Conservation (phyloP, 768 basidiomycete species). For the Tricholoma terreum region DNA sequence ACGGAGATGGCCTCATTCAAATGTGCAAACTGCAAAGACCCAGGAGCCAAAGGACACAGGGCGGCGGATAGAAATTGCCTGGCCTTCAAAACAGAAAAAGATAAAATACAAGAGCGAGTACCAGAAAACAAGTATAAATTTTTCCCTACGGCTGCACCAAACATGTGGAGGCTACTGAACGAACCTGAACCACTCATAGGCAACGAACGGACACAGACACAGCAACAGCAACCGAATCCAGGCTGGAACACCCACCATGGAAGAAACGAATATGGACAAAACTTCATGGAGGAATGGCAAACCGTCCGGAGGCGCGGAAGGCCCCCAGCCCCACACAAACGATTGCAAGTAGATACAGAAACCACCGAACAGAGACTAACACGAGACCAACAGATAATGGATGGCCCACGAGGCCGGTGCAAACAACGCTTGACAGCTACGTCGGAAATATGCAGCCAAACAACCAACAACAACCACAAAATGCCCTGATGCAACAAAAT, state of each 20-base stretch:
- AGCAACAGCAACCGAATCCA: neutral
- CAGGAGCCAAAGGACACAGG: constrained; percentile 20
- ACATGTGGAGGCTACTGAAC: constrained; percentile 4
- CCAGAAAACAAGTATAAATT: too few species aligned
- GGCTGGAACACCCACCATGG: neutral
- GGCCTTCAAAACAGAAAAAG: constrained; percentile 7
- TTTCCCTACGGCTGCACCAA: constrained; percentile 8
- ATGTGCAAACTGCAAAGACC: constrained; percentile 23
- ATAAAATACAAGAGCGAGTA: too few species aligned
- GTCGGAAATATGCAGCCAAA: neutral
- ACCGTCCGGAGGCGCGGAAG: neutral
- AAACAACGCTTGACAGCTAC: neutral
- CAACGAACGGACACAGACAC: neutral
- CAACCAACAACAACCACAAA: neutral
- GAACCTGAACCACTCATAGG: neutral
- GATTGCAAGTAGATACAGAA: neutral
- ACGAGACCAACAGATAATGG: neutral
- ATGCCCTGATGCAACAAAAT: neutral
- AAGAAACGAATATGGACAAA: neutral
- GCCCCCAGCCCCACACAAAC: neutral
- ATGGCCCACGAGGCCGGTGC: neutral
- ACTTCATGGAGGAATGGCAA: neutral
- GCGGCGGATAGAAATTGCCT: constrained; percentile 22
- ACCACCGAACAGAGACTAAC: neutral
- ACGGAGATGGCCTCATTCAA: neutral